Evolutionary conservation across 345 rosid species (phyloP), one percentile per base, ranked within the genome.

Genomic region (Heritiera littoralis): DNA sequence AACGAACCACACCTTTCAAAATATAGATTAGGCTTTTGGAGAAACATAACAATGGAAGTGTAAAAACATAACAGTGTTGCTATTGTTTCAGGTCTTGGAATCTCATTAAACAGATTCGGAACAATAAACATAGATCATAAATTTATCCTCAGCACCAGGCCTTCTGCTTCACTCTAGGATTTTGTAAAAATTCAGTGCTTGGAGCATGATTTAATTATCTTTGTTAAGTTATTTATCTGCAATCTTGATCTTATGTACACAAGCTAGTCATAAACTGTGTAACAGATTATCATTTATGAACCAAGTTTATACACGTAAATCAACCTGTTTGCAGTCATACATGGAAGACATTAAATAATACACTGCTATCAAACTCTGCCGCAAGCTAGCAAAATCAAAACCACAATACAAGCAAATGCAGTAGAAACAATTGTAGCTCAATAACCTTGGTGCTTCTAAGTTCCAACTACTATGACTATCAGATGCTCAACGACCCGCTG

Each of bases 1-100:
- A 30, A 48, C 46, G 28, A 76, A 10, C 6, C 30, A 32, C 17
- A 60, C 4, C 69, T 52, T 73, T n/a, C 32, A 6, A 15, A 72
- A 18, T 17, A 60, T 18, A 51, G 20, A 41, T 18, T 75, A 46
- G 67, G 20, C 12, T 20, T 61, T 9, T 61, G 70, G 17, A 76
- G 46, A 63, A 14, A 46, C 17, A 17, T 8, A 28, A 63, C 20
- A 43, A 7, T 61, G n/a, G 77, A 48, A 48, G 9, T 76, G 59
- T 63, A 76, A 28, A 63, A 76, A 32, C 32, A n/a, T n/a, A 46
- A 52, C 71, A 11, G 71, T 30, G 46, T 61, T 45, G 55, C 43
- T 30, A 23, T 60, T 13, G 56, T 28, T 60, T 32, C 49, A 18
- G 40, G 6, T 63, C 43, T 76, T 18, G 66, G 61, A 45, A 48